These are phyloP conservation scores for Zizania palustris DNA, from an alignment of 202 grass and related monocot species.

Conservation along the genomic window DNA sequence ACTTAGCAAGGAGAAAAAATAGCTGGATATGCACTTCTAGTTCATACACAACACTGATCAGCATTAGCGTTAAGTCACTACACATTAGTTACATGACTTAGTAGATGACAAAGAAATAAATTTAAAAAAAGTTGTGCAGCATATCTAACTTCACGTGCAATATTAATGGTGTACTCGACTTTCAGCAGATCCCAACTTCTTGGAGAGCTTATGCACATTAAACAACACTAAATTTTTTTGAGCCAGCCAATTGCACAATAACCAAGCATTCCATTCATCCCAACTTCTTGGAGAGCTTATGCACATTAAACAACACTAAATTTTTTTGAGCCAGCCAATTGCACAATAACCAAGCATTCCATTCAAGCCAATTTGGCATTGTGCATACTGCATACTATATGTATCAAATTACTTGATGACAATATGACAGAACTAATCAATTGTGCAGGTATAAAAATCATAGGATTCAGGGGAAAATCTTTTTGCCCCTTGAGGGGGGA, in stretches of 20 bases:
- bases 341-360: slow-evolving; percentile 15
- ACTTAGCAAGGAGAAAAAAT: neutral
- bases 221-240: neutral
- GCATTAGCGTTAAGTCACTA: neutral
- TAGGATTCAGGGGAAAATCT: too few relatives aligned
- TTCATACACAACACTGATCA: slow-evolving; percentile 23
- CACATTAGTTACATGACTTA: neutral
- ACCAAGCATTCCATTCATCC: slow-evolving; percentile 13
- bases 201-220: neutral
- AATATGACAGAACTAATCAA: slow-evolving; percentile 18
- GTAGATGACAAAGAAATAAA: neutral
- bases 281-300: slow-evolving; percentile 2
- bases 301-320: neutral
- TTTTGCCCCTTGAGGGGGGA: too few relatives aligned
- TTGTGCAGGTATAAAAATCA: neutral
- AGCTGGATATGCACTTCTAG: neutral
- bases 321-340: neutral
- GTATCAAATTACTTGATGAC: neutral
- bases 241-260: neutral
- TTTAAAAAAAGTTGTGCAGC: slow-evolving; percentile 3
- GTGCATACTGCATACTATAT: neutral
- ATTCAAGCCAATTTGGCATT: neutral
- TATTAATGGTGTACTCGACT: slow-evolving; percentile 9
- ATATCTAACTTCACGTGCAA: neutral
- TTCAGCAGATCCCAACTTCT: slow-evolving; percentile 17